These are phyloP conservation scores for Aspergillus sp. DNA, from an alignment of 2,329 filamentous ascomycete species.

Conservation along the genomic window DNA sequence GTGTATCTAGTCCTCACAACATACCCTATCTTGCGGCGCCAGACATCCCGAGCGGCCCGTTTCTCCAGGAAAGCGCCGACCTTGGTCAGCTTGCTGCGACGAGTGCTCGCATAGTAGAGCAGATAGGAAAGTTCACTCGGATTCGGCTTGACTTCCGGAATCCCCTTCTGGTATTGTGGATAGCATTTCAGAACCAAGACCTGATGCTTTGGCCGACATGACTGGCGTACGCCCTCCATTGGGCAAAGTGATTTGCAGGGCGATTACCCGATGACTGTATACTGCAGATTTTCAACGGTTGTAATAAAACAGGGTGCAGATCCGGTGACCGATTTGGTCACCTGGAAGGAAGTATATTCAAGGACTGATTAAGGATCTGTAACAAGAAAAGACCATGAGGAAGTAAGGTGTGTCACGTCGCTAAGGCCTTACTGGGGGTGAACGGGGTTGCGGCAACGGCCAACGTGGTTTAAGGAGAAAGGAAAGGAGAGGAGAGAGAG, in stretches of 20 bases:
- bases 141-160: slow-evolving; percentile 91
- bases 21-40: slow-evolving; percentile 82
- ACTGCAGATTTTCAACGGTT: not conserved
- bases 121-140: slow-evolving; percentile 96
- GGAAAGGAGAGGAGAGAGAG: not conserved
- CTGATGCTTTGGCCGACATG: slow-evolving; percentile 89
- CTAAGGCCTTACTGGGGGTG: not conserved
- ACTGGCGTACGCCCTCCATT: slow-evolving; percentile 62
- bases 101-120: slow-evolving; percentile 93
- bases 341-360: not conserved
- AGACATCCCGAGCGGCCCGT: slow-evolving; percentile 88
- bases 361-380: not conserved
- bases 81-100: slow-evolving; percentile 93
- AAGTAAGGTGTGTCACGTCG: slow-evolving; percentile 14
- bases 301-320: not conserved
- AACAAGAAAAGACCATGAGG: slow-evolving; percentile 6
- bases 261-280: slow-evolving; percentile 7
- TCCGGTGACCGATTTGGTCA: not conserved
- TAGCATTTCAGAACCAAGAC: slow-evolving; percentile 96
- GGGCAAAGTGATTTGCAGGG: slow-evolving; percentile 14
- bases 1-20: slow-evolving; percentile 30
- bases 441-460: slow-evolving; percentile 1
- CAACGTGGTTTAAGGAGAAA: slow-evolving; percentile 13
- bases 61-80: slow-evolving; percentile 93
- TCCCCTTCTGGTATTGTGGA: slow-evolving; percentile 85